Evolutionary conservation across 164 flowering plant species (phyloP).

Genomic region (Protea cynaroides): DNA sequence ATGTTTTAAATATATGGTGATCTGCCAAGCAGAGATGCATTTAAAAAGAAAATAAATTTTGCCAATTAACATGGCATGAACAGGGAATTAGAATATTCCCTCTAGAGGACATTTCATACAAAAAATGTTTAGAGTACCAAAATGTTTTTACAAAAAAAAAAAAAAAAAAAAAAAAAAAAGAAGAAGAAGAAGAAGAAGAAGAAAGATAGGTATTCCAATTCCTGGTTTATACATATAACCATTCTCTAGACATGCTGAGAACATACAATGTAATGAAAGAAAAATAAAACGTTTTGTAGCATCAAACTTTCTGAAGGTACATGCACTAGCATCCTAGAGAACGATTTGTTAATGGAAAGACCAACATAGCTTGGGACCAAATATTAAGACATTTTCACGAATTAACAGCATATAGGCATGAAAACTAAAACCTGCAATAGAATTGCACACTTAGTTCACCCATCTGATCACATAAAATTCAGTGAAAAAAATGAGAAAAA

Average conservation of each 20-base stretch:
- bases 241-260: no score
- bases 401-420: no score
- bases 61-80: not conserved
- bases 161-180: not conserved
- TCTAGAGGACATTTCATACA: not conserved
- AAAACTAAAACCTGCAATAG: not conserved
- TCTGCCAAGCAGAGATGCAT: no score
- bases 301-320: not conserved
- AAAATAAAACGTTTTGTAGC: no score
- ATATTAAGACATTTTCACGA: no score
- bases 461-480: not conserved
- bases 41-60: no score
- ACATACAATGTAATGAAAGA: no score
- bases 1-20: no score
- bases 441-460: not conserved
- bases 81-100: not conserved
- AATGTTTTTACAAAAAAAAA: not conserved
- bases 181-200: not conserved
- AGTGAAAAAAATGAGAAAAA: no score
- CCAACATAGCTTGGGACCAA: not conserved
- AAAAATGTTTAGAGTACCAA: no score
- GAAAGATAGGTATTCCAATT: not conserved
- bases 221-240: no score
- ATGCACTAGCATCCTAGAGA: not conserved
- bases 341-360: not conserved